Evolutionary conservation across 805 yeast species (phyloP).

Genomic region (Candida peoriensis): DNA sequence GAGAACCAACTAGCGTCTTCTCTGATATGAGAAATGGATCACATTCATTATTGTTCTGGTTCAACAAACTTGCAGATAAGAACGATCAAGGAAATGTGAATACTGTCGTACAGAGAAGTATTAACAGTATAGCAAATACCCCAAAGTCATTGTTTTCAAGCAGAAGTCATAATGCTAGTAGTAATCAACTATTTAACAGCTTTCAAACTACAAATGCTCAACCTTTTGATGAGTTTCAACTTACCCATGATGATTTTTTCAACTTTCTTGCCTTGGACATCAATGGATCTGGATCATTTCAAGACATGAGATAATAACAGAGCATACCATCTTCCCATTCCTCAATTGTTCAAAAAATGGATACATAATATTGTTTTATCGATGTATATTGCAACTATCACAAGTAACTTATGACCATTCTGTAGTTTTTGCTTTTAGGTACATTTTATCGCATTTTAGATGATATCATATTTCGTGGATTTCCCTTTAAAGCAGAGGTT

Average conservation of each 20-base stretch:
- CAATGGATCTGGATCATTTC: constrained; percentile 19
- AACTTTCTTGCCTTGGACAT: constrained; percentile 24
- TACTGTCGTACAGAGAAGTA: no score
- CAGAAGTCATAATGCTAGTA: no score
- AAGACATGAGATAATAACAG: constrained; percentile 8
- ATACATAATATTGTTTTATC: no score
- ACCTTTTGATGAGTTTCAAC: constrained; percentile 20
- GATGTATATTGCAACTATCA: no score
- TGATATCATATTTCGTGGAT: no score
- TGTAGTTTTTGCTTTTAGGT: no score
- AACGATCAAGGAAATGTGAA: not conserved
- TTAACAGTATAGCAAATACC: not conserved
- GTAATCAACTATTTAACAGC: constrained; percentile 5
- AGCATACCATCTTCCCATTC: not conserved
- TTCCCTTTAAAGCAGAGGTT: no score
- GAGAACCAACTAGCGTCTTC: constrained; percentile 32
- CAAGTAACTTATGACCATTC: no score
- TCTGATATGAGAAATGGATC: constrained; percentile 30
- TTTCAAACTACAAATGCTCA: constrained; percentile 17
- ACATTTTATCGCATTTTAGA: no score
- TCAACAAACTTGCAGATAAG: constrained; percentile 21
- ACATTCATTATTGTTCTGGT: constrained; percentile 26
- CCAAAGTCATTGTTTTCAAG: not conserved
- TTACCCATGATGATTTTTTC: constrained; percentile 27
- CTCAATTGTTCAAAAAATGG: no score